Evolutionary conservation across 192 early-diverging fungal genomes (phyloP).

Genomic region (Entomortierella parvispora): DNA sequence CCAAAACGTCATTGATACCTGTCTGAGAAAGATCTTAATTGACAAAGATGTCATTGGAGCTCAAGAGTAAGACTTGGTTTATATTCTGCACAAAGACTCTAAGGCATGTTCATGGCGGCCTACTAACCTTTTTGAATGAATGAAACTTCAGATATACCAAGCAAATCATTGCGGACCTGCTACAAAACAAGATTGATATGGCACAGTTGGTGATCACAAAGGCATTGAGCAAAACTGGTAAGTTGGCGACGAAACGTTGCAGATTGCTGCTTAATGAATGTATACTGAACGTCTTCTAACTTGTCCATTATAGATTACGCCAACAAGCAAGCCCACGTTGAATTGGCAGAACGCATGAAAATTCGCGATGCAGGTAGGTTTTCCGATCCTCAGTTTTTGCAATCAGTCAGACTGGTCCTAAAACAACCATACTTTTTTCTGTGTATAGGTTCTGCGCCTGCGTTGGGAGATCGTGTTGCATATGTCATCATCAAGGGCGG

Average conservation of each 20-base stretch:
- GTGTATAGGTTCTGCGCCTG: slow-evolving; percentile 96
- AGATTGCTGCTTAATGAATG: no score
- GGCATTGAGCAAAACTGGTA: slow-evolving; percentile 87
- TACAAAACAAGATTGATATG: slow-evolving; percentile 97
- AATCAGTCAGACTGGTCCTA: slow-evolving; percentile 75
- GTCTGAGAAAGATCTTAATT: slow-evolving; percentile 88
- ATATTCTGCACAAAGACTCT: not conserved
- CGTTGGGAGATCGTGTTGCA: slow-evolving; percentile 94
- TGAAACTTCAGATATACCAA: slow-evolving; percentile 76
- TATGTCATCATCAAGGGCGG: slow-evolving; percentile 94
- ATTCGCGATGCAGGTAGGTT: no score
- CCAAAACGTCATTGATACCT: slow-evolving; percentile 91
- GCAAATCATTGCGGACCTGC: slow-evolving; percentile 86
- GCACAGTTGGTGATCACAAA: slow-evolving; percentile 97
- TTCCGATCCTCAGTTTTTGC: slow-evolving; percentile 64
- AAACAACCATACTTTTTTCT: slow-evolving; percentile 89
- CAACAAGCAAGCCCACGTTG: slow-evolving; percentile 94
- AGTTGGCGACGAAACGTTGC: not conserved
- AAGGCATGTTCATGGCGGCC: no score
- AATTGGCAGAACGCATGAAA: slow-evolving; percentile 90
- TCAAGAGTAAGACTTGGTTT: slow-evolving; percentile 61
- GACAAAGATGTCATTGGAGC: slow-evolving; percentile 91
- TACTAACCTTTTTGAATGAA: no score
- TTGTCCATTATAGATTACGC: slow-evolving; percentile 77
- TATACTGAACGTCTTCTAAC: not conserved